Conservation (phyloP, 2,329 filamentous ascomycete species). For the Lachnellula occidentalis region DNA sequence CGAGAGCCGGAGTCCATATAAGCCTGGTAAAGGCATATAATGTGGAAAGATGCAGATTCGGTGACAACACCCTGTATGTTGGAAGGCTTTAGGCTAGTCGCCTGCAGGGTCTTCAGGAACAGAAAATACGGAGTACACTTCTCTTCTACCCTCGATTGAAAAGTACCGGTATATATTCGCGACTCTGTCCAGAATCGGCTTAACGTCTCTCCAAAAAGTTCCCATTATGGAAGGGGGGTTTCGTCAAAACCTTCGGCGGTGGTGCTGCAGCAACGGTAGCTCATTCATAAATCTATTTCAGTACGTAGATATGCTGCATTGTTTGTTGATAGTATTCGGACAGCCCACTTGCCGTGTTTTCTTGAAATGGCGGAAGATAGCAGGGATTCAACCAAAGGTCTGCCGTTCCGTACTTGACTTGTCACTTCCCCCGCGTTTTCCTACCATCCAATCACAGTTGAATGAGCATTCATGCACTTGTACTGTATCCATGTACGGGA, state of each 20-base stretch:
- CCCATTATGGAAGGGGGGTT: too few species aligned
- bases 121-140: background rate
- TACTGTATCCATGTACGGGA: background rate
- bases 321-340: background rate
- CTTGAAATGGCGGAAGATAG: background rate
- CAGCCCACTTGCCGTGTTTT: background rate
- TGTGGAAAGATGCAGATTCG: too few species aligned
- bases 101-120: constrained; percentile 5
- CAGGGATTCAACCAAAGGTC: background rate
- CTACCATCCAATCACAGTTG: background rate
- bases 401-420: background rate
- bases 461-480: background rate
- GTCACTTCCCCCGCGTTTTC: constrained; percentile 3
- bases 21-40: too few species aligned
- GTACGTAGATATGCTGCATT: background rate
- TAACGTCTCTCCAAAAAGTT: background rate
- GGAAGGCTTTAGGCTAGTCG: background rate
- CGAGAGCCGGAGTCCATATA: too few species aligned
- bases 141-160: too few species aligned
- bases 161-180: too few species aligned
- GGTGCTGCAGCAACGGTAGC: background rate
- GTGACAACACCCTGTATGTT: too few species aligned
- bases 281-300: background rate
- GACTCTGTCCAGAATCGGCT: background rate
- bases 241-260: too few species aligned